phyloP scores from a whole-genome alignment of 805 yeast genomes.

The Maudiozyma bulderi region DNA sequence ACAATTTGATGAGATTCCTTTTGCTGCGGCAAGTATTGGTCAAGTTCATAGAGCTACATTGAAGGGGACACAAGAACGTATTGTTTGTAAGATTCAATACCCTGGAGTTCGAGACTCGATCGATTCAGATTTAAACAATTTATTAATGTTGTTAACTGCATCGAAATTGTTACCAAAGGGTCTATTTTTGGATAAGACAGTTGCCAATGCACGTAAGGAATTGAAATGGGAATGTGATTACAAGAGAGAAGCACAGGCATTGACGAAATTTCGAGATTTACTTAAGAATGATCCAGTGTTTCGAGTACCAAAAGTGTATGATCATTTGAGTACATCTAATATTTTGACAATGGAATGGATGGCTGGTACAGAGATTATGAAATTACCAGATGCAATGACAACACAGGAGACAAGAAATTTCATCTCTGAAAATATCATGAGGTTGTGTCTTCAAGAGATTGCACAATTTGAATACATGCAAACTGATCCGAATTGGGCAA shows the following conservation, averaged over 20 bases:
- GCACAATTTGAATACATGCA: conserved; percentile 87
- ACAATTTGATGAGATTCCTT: conserved; percentile 75
- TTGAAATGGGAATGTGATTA: conserved; percentile 98
- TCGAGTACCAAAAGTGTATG: conserved; percentile 72
- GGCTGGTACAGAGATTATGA: conserved; percentile 74
- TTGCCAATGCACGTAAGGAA: conserved; percentile 87
- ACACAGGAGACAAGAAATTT: conserved; percentile 63
- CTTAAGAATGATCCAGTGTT: conserved; percentile 53
- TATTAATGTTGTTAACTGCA: conserved; percentile 74
- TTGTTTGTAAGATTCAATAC: conserved; percentile 92
- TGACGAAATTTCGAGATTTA: conserved; percentile 58
- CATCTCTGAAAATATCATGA: conserved; percentile 80
- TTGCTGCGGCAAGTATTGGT: conserved; percentile 96
- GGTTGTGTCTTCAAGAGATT: conserved; percentile 77
- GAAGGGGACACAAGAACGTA: conserved; percentile 48
- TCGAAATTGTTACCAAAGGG: conserved; percentile 85
- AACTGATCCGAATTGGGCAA: conserved; percentile 99
- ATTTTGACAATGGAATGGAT: conserved; percentile 84
- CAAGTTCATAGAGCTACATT: conserved; percentile 86
- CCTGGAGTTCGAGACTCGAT: conserved; percentile 94
- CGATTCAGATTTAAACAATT: conserved; percentile 85
- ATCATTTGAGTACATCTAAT: conserved; percentile 67
- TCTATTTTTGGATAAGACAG: conserved; percentile 78
- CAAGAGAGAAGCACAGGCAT: conserved; percentile 71
- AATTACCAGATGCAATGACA: conserved; percentile 47